A percentile compares a stretch with the other conserved stretches of the same genome.
phyloP scores from a whole-genome alignment of 2,329 filamentous ascomycete species.

The Camptophora hylomeconis region DNA sequence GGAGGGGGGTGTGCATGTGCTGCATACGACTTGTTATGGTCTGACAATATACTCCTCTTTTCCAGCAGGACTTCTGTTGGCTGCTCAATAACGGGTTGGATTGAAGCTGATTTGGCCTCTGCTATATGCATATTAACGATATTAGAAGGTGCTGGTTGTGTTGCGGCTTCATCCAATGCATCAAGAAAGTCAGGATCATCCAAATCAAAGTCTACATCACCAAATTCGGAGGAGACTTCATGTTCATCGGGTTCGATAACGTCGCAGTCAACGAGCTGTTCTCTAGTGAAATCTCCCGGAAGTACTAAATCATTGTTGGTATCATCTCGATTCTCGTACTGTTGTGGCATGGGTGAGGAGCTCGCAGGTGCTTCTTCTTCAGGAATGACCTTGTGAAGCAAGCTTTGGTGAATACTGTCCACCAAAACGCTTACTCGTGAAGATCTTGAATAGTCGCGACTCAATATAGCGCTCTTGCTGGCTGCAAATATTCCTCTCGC shows the following conservation, averaged over 20 bases:
- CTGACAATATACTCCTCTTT: no score
- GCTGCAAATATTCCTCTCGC: slow-evolving; percentile 33
- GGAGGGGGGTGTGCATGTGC: no score
- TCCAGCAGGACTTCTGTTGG: no score
- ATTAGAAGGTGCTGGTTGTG: no score
- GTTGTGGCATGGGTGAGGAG: slow-evolving; percentile 30
- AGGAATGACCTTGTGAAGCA: slow-evolving; percentile 19
- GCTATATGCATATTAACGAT: no score
- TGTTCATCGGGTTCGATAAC: no score
- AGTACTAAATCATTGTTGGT: background rate
- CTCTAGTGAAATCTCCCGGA: no score
- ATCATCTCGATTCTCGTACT: slow-evolving; percentile 16
- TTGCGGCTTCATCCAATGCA: no score
- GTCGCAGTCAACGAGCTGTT: no score
- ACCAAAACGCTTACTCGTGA: slow-evolving; percentile 46
- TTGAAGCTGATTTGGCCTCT: no score
- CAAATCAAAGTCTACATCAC: slow-evolving; percentile 29
- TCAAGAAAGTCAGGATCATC: slow-evolving; percentile 36
- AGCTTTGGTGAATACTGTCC: slow-evolving; percentile 48
- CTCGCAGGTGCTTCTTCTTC: slow-evolving; percentile 25
- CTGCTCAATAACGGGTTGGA: no score
- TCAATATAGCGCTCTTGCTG: slow-evolving; percentile 26
- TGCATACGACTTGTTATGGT: no score
- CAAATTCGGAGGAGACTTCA: slow-evolving; percentile 7
- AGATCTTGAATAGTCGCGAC: slow-evolving; percentile 26